Evolutionary conservation across 2,329 filamentous ascomycete species (phyloP), one percentile per base, ranked within the genome.

Genomic region (Colletotrichum melonis): DNA sequence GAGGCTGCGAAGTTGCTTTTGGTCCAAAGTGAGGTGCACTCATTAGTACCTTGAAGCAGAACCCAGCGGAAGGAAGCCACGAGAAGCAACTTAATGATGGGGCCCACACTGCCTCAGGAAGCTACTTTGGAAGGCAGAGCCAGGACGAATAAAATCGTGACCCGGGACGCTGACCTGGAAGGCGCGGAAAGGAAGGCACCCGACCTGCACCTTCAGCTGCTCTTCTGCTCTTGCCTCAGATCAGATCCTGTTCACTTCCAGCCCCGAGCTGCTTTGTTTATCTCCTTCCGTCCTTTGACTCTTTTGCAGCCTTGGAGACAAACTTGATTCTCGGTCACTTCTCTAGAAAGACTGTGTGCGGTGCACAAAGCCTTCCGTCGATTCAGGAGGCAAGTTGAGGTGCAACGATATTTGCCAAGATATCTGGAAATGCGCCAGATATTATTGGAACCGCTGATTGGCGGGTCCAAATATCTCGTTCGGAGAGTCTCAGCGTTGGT

Each of bases 371-470:
- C 58, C 55, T 68, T 68, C 38, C 26, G 49, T 55, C 16, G 2
- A 26, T 49, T 22, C 56, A 60, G 62, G 16, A 72, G 54, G 42
- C 63, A n/a, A 46, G 69, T 58, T 69, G 54, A 59, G 69, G 63
- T 32, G 38, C 35, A 55, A 42, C 64, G 11, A 55, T 54, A 14
- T 14, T 46, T 49, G 69, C 70, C 70, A 66, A 73, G 59, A 70
- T 60, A 62, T 65, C 42, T 65, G 42, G 46, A 59, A 62, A 73
- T n/a, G 55, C 60, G 19, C 42, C 42, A 65, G 70, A 49, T 73
- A 70, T 73, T 70, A 56, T 73, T 70, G 56, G 60, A 62, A 66
- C 26, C 67, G 56, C 56, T 6, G 54, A 46, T 8, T 55, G n/a
- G 60, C 60, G 67, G 70, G 35, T 56, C 63, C 42, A 4, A 16